These are phyloP conservation scores for Plantago coronopus DNA, from an alignment of 305 asterid genomes.

Conservation along the genomic window DNA sequence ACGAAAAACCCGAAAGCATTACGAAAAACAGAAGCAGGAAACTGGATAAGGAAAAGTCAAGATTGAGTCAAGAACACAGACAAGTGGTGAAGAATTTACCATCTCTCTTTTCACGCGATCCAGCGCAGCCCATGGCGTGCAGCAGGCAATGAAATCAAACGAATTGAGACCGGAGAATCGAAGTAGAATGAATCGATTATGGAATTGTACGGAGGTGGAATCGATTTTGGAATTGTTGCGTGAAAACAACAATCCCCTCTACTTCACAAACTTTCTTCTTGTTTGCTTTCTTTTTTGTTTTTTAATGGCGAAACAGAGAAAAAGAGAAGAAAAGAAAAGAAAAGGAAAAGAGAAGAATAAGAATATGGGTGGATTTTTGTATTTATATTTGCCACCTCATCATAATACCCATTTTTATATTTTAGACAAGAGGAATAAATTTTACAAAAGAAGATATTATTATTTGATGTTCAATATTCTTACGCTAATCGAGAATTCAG, in stretches of 20 bases:
- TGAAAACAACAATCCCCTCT: neutral
- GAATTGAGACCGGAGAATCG: neutral
- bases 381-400: no score
- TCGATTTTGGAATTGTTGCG: conserved; percentile 14
- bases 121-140: conserved; percentile 44
- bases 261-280: no score
- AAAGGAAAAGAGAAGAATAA: neutral
- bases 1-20: conserved; percentile 4
- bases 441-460: no score
- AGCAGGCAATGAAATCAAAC: conserved; percentile 15
- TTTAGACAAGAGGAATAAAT: no score
- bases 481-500: no score
- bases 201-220: neutral
- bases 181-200: neutral
- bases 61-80: conserved; percentile 13
- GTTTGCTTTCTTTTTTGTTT: neutral
- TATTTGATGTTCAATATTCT: no score
- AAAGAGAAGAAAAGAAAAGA: neutral
- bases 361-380: no score
- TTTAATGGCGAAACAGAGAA: neutral
- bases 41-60: conserved; percentile 19
- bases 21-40: conserved; percentile 14
- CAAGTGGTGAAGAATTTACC: conserved; percentile 22
- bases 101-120: conserved; percentile 27
- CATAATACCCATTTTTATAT: no score